Conservation (phyloP, 805 yeast species). For the Ogataea degrootiae region DNA sequence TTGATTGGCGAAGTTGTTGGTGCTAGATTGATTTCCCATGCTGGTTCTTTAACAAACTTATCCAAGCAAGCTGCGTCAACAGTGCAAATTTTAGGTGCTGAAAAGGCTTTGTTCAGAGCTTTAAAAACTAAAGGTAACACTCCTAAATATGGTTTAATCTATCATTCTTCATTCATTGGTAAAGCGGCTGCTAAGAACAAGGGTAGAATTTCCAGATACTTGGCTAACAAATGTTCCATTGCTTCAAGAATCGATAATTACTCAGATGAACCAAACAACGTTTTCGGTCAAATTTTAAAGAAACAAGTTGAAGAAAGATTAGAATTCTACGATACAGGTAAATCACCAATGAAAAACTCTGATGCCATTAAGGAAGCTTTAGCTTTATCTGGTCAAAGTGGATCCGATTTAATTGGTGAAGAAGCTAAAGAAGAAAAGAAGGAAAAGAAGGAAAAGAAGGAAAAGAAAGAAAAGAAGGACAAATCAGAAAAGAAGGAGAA, state of each 20-base stretch:
- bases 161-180: conserved; percentile 92
- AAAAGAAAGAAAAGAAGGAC: conserved; percentile 44
- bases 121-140: conserved; percentile 95
- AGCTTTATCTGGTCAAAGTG: conserved; percentile 45
- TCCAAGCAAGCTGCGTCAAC: conserved; percentile 99
- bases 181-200: conserved; percentile 94
- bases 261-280: conserved; percentile 88
- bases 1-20: conserved; percentile 98
- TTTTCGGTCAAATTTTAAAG: conserved; percentile 86
- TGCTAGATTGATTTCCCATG: conserved; percentile 96
- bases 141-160: conserved; percentile 92
- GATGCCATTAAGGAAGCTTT: conserved; percentile 93
- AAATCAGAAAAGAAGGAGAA: conserved; percentile 48
- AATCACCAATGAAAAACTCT: conserved; percentile 92
- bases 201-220: conserved; percentile 97
- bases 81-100: conserved; percentile 96
- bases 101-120: conserved; percentile 94
- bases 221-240: conserved; percentile 98
- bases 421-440: conserved; percentile 34
- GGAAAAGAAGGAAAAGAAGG: conserved; percentile 40
- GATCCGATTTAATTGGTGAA: conserved; percentile 26
- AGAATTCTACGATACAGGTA: conserved; percentile 93
- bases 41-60: conserved; percentile 93
- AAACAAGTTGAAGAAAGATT: conserved; percentile 98
- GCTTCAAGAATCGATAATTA: conserved; percentile 98